phyloP scores from a whole-genome alignment of 805 yeast species.

The Kockiozyma suomiensis region DNA sequence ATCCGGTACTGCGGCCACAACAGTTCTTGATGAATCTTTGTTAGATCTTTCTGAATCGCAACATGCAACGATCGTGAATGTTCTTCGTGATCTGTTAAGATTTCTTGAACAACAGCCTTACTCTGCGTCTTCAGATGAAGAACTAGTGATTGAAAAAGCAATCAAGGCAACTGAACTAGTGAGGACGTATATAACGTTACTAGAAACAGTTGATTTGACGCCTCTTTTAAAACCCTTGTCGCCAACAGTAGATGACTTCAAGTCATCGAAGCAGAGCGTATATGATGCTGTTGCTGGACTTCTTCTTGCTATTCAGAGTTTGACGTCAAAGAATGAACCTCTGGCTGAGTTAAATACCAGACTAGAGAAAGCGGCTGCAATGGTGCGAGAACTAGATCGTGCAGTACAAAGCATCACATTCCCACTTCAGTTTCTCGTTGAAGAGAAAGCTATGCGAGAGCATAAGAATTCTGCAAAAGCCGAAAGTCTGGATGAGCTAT shows the following conservation, averaged over 20 bases:
- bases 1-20: not conserved
- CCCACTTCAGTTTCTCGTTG: constrained; percentile 28
- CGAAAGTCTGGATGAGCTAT: not conserved
- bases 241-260: constrained; percentile 53
- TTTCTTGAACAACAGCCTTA: constrained; percentile 25
- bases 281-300: constrained; percentile 58
- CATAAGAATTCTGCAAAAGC: not conserved
- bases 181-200: constrained; percentile 42
- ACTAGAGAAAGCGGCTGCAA: constrained; percentile 7
- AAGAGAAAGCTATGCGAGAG: constrained; percentile 22
- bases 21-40: constrained; percentile 15
- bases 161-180: constrained; percentile 22
- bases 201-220: constrained; percentile 41
- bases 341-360: not conserved
- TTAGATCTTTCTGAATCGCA: constrained; percentile 14
- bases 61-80: constrained; percentile 7
- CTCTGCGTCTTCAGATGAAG: constrained; percentile 12
- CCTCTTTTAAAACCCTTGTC: constrained; percentile 25
- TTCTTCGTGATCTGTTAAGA: constrained; percentile 18
- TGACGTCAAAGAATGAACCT: constrained; percentile 49
- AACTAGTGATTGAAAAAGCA: constrained; percentile 16
- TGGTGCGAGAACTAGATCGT: constrained; percentile 16
- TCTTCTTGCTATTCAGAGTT: constrained; percentile 66
- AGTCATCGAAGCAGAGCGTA: constrained; percentile 69
- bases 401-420: constrained; percentile 20